phyloP scores from a whole-genome alignment of 2,329 filamentous ascomycete genomes.

The Colletotrichum echinochloae region DNA sequence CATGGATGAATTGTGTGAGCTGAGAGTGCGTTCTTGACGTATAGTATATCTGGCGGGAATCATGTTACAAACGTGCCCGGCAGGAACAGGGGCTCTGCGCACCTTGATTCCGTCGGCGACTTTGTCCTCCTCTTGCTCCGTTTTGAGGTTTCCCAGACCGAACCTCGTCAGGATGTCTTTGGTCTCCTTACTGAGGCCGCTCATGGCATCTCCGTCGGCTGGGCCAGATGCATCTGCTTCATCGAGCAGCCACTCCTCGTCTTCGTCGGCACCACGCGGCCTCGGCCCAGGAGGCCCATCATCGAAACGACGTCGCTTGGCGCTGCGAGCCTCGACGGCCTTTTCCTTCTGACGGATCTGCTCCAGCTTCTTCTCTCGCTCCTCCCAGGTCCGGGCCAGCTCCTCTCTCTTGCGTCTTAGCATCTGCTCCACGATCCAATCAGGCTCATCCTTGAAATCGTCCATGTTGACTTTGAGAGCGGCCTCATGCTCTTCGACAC shows the following conservation, averaged over 20 bases:
- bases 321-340: slow-evolving; percentile 63
- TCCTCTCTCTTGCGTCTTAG: slow-evolving; percentile 75
- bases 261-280: slow-evolving; percentile 58
- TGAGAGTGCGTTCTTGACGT: slow-evolving; percentile 95
- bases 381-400: slow-evolving; percentile 74
- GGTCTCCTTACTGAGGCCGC: slow-evolving; percentile 79
- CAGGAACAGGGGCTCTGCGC: slow-evolving; percentile 39
- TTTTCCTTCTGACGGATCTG: slow-evolving; percentile 73
- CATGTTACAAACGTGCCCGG: slow-evolving; percentile 47
- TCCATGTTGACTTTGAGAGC: slow-evolving; percentile 59
- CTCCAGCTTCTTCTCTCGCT: slow-evolving; percentile 78
- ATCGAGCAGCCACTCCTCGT: slow-evolving; percentile 80
- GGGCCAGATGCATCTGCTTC: slow-evolving; percentile 68
- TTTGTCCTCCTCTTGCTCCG: slow-evolving; percentile 57
- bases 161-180: slow-evolving; percentile 78
- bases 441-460: slow-evolving; percentile 75
- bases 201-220: slow-evolving; percentile 54
- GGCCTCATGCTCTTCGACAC: slow-evolving; percentile 69
- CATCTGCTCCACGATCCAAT: slow-evolving; percentile 86
- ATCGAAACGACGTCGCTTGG: slow-evolving; percentile 61
- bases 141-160: slow-evolving; percentile 56
- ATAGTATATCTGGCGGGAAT: slow-evolving; percentile 76
- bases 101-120: slow-evolving; percentile 77
- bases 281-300: slow-evolving; percentile 44
- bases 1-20: slow-evolving; percentile 86